Evolutionary conservation across 2,329 filamentous ascomycete genomes (phyloP), one percentile per base, ranked within the genome.

Genomic region (Nakataea oryzae): DNA sequence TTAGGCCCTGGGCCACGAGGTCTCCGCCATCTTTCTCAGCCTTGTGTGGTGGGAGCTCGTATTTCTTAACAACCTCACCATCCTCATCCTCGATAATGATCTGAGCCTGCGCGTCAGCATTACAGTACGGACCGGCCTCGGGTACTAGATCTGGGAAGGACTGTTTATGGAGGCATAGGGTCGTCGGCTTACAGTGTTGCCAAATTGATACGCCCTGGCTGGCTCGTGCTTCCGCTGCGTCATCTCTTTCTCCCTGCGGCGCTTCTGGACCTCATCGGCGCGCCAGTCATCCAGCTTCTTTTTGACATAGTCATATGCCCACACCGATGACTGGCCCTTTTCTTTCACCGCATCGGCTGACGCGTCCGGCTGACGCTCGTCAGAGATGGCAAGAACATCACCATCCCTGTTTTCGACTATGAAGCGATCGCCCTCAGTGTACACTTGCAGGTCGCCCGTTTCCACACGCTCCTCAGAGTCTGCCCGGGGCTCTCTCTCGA

Each of bases 31-130:
- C 74, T 63, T 74, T 76, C 21, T 78, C 76, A 0, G 67, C 64
- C 65, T 80, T 84, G 29, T 83, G 74, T 0, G 80, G 76, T 1
- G 88, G 87, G 30, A 93, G 81, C 65, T 93, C 87, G 70, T 92
- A 93, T 62, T 90, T 86, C 76, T 93, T 93, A 71, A 96, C 83
- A 34, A 96, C 91, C 71, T 96, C 91, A 56, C 90, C 90, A 67
- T 93, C 67, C 72, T 90, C 88, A 65, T 96, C 90, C 75, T 96
- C 90, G 21, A 96, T 89, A 70, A 96, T 93, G 66, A 96, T 91
- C 77, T 61, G 14, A 13, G n/a, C 17, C 27, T 59, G 68, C 78
- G 69, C 77, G 71, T 54, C 62, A 9, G 32, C 12, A 17, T 56
- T 14, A 2, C 29, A 14, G 28, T 13, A 56, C n/a, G 3, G 27